Base-by-base conservation (phyloP, 2,329 filamentous ascomycete genomes). In the Monilinia polystroma region DNA sequence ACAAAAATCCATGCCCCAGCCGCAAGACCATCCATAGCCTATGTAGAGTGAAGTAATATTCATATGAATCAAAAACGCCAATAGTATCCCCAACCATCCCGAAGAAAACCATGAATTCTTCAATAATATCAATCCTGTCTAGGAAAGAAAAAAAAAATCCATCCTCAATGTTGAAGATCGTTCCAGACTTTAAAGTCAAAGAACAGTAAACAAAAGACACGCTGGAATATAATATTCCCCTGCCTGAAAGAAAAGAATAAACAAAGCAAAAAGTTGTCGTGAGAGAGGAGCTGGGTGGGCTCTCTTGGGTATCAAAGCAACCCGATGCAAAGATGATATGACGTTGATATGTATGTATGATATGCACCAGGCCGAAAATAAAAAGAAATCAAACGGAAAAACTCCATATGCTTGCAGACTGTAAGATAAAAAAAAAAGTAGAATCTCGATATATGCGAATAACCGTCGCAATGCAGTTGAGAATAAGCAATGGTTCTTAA, bases 281-380 rank as follows among this genome's bases (percentile, higher is more conserved):
- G 67, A 68, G 70, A 73, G 71, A 73, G 72, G 73, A 75, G 73
- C 73, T 74, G 73, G 73, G 73, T 69, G 68, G 72, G 73, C 72
- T 74, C 73, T 64, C 63, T 64, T 71, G 73, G 73, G 73, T 74
- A 75, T 74, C 72, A 71, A 70, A 68, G 68, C 63, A 68, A 70
- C 73, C 73, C 73, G 69, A 75, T 74, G 72, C 72, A 73, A 72
- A 72, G 43, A 58, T 63, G 41, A 64, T 49, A 51, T 49, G 41
- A 51, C 57, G 14, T 58, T 35, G 32, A 57, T 64, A 64, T 56
- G 43, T 58, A 41, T 57, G 63, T 64, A 58, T 58, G 43, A 64
- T 64, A 58, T 70, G 66, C 66, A 68, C 65, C 67, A 62, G 67
- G 69, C 69, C 66, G 66, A 32, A 65, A 64, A 66, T 26, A 64